Base-by-base conservation (phyloP, 306 rosid genomes). In the Albizia julibrissin region DNA sequence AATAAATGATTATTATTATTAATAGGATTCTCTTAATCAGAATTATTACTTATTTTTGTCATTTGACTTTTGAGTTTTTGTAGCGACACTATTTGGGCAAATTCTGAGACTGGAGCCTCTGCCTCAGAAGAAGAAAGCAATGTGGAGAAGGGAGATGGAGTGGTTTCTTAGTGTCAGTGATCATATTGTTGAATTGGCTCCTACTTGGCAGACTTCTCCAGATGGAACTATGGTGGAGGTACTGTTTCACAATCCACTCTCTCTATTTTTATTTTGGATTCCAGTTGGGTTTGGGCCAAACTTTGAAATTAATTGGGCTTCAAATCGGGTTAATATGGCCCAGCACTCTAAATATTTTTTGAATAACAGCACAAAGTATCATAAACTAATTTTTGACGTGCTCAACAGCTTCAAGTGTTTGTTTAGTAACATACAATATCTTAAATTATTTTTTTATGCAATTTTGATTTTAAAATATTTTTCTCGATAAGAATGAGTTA, bases 161-260 rank as follows among this genome's bases (percentile, higher is more conserved):
- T 93, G 94, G 94, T 78, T 95, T 85, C 90, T 95, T 31, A 90
- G 91, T 72, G 95, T 95, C 54, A 95, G 98, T 66, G 94, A 93
- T 82, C 91, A 91, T 87, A 93, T 95, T 10, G 97, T 95, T 13
- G 98, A 95, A 80, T 46, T 95, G 78, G 86, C 73, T 19, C 99
- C 99, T 37, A 80, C 87, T 44, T 91, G 91, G 95, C 99, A 95
- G 79, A 90, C 94, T 56, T 91, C 86, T 85, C 91, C 99, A 0
- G 98, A 91, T 77, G 99, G 98, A 69, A 90, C 86, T 90, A 93
- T 88, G 76, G 89, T 91, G 37, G 99, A 95, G 95, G 99, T 95
- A 80, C 72, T 56, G 50, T 0, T n/a, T 16, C 26, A 26, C 26
- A 37, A 13, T 18, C 22, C 14, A 64, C 10, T 47, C 50, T 47